Conservation (phyloP, 2,329 filamentous ascomycete genomes). For the Tolypocladium pustulatum region DNA sequence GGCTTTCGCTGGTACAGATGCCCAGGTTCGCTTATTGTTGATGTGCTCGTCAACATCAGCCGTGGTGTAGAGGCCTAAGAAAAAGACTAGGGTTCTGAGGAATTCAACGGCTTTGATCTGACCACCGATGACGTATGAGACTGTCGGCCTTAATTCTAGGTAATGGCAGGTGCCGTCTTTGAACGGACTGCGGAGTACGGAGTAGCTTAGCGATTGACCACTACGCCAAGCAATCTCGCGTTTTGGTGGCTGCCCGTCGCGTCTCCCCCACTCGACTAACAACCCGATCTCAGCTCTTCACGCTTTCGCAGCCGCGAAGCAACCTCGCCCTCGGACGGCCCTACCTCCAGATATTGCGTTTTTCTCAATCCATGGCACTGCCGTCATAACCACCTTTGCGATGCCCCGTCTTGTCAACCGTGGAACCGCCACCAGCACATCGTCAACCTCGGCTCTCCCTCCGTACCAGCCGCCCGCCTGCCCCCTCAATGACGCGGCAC, state of each 20-base stretch:
- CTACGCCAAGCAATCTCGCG: not conserved
- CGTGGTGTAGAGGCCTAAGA: too few relatives aligned
- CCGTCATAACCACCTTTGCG: not conserved
- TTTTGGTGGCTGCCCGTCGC: not conserved
- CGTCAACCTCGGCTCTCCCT: constrained; percentile 26
- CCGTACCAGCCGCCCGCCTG: constrained; percentile 38
- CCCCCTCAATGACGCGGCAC: constrained; percentile 29
- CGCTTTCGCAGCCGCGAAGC: not conserved
- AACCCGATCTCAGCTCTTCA: not conserved
- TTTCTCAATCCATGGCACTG: not conserved
- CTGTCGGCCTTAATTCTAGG: not conserved
- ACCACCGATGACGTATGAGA: too few relatives aligned
- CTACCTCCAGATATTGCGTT: not conserved
- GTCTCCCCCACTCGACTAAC: not conserved
- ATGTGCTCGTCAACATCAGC: too few relatives aligned
- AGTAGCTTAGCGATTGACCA: not conserved
- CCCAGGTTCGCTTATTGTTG: too few relatives aligned
- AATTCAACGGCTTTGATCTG: too few relatives aligned
- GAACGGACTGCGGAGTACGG: too few relatives aligned
- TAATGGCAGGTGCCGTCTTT: not conserved
- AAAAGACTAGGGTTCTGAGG: too few relatives aligned
- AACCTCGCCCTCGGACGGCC: not conserved
- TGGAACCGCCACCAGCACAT: constrained; percentile 5
- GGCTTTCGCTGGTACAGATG: too few relatives aligned
- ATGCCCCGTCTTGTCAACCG: constrained; percentile 25